These are phyloP conservation scores for Leptographium flavum DNA, from an alignment of 2,329 filamentous ascomycete species.

Conservation along the genomic window DNA sequence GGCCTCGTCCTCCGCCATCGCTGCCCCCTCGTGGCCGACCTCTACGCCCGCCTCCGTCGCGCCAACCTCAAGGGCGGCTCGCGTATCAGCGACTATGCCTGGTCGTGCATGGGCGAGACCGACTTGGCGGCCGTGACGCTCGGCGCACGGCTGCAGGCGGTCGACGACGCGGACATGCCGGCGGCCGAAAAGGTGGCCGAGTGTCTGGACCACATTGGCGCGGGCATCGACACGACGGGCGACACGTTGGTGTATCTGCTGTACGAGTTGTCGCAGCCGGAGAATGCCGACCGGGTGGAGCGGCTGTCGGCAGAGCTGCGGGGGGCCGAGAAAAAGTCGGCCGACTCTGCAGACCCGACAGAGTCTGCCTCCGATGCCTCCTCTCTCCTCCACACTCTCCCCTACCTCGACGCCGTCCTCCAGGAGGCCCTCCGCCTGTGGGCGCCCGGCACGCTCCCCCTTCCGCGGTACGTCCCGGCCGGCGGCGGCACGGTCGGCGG, in stretches of 20 bases:
- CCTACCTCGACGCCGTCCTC: slow-evolving; percentile 19
- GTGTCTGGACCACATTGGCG: slow-evolving; percentile 5
- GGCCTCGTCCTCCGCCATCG: slow-evolving; percentile 2
- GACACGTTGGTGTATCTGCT: slow-evolving; percentile 4
- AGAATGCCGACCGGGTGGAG: not conserved
- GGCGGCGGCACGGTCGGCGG: slow-evolving; percentile 13
- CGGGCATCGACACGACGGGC: slow-evolving; percentile 5
- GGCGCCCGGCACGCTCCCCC: slow-evolving; percentile 14
- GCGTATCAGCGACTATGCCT: slow-evolving; percentile 1
- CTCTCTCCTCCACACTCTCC: slow-evolving; percentile 5
- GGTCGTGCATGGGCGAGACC: not conserved
- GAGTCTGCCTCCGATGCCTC: too few species aligned
- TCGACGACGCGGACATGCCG: slow-evolving; percentile 1
- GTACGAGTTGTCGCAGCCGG: slow-evolving; percentile 1
- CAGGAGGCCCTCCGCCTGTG: slow-evolving; percentile 17
- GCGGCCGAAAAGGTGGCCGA: not conserved
- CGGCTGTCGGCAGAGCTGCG: not conserved
- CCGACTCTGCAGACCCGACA: too few species aligned
- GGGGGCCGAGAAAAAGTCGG: too few species aligned
- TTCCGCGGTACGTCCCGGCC: slow-evolving; percentile 6
- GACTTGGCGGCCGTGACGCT: slow-evolving; percentile 1
- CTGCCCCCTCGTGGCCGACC: not conserved
- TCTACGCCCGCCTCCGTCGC: not conserved
- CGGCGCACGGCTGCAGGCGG: slow-evolving; percentile 1
- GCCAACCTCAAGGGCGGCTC: slow-evolving; percentile 1